These are phyloP conservation scores for Fagus sylvatica DNA, from an alignment of 306 rosid species.

Conservation along the genomic window DNA sequence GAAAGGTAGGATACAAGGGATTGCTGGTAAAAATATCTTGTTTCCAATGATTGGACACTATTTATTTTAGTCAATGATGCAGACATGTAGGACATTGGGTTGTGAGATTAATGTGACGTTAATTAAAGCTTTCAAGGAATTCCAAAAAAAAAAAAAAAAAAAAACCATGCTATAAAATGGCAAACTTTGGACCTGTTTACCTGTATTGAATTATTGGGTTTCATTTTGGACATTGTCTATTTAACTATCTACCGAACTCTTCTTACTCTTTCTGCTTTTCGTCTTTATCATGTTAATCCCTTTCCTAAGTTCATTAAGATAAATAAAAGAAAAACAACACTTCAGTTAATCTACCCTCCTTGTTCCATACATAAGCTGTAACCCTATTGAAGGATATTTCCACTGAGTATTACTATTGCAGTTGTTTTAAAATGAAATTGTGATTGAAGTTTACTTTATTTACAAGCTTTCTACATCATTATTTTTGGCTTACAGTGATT, in stretches of 20 bases:
- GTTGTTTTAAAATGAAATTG: background rate
- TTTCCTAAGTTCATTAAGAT: too few species aligned
- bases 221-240: background rate
- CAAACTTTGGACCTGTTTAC: background rate
- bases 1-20: background rate
- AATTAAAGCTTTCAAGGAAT: background rate
- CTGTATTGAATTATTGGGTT: background rate
- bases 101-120: background rate
- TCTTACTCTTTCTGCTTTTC: background rate
- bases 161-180: background rate
- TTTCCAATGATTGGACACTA: background rate
- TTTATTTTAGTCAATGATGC: background rate
- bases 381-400: background rate
- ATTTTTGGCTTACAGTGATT: constrained; percentile 11
- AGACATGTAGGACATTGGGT: background rate
- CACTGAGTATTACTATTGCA: background rate
- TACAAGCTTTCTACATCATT: background rate
- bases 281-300: too few species aligned
- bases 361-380: too few species aligned
- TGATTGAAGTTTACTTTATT: background rate
- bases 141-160: background rate
- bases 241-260: background rate
- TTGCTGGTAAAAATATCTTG: background rate
- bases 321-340: too few species aligned
- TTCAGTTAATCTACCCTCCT: too few species aligned